Percentiles rank a stretch among this genome's conserved stretches.
Conservation (phyloP, 495 filamentous ascomycete species). For the Xylaria sp. region DNA sequence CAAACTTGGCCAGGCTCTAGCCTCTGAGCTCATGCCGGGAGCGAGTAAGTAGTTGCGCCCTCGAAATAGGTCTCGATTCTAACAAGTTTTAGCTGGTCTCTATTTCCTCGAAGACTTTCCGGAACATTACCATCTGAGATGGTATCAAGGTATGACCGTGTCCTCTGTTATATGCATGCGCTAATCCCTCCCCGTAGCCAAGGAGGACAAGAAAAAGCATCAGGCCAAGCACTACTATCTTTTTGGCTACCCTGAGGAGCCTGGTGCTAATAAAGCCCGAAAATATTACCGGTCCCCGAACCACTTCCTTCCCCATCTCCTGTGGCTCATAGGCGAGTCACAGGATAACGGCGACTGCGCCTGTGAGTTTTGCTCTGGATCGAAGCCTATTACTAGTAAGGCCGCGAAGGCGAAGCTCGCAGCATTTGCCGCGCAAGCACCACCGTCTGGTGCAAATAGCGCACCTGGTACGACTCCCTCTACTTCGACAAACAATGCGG, state of each 20-base stretch:
- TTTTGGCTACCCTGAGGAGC: slow-evolving; percentile 50
- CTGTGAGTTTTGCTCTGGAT: slow-evolving; percentile 29
- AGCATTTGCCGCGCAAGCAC: neutral
- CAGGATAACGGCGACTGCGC: slow-evolving; percentile 43
- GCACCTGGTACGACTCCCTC: neutral
- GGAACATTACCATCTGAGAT: slow-evolving; percentile 25
- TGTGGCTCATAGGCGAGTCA: slow-evolving; percentile 47
- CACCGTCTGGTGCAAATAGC: neutral
- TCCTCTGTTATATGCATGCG: neutral
- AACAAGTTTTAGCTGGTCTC: slow-evolving; percentile 17
- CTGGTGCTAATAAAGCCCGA: slow-evolving; percentile 8
- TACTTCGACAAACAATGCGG: neutral
- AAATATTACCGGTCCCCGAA: slow-evolving; percentile 46
- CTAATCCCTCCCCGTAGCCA: slow-evolving; percentile 11
- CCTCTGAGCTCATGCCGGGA: slow-evolving; percentile 23
- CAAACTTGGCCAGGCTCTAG: slow-evolving; percentile 29
- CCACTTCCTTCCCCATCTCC: slow-evolving; percentile 50
- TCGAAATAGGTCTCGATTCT: neutral
- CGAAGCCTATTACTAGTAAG: slow-evolving; percentile 26
- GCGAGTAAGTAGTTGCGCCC: slow-evolving; percentile 14
- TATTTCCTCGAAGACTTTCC: slow-evolving; percentile 26
- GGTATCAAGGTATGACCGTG: slow-evolving; percentile 26
- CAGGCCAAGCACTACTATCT: slow-evolving; percentile 47
- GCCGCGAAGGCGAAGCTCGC: slow-evolving; percentile 8
- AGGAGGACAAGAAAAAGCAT: slow-evolving; percentile 26